Percentiles rank a stretch among this genome's conserved stretches.
Evolutionary conservation across 192 early-diverging fungal species (phyloP).

Genomic region (Umbelopsis vinacea): DNA sequence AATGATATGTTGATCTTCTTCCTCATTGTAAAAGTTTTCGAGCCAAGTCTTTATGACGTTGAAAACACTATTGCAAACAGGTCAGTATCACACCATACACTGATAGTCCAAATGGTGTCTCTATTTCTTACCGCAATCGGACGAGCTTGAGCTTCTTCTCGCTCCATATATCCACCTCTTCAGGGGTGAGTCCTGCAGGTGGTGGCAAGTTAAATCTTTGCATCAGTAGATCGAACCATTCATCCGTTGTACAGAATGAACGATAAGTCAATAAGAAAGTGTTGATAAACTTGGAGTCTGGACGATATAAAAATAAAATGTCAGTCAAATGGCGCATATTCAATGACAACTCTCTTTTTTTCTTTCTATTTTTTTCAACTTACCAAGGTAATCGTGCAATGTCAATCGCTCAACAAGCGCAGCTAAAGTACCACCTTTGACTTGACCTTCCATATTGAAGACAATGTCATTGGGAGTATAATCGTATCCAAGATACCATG

Average conservation of each 20-base stretch:
- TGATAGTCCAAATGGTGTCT: neutral
- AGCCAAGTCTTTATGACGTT: constrained; percentile 94
- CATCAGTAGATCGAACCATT: constrained; percentile 80
- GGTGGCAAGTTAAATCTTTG: constrained; percentile 74
- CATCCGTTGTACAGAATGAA: constrained; percentile 81
- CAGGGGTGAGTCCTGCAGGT: constrained; percentile 63
- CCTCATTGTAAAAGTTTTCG: constrained; percentile 82
- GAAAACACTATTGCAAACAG: constrained; percentile 59
- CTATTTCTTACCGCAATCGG: constrained; percentile 64
- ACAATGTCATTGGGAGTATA: constrained; percentile 64
- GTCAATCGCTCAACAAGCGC: constrained; percentile 83
- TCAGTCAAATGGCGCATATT: neutral
- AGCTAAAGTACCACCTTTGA: constrained; percentile 81
- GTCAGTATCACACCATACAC: neutral
- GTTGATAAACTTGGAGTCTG: constrained; percentile 79
- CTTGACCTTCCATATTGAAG: constrained; percentile 77
- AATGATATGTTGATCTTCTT: constrained; percentile 56
- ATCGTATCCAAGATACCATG: constrained; percentile 72
- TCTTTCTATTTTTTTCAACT: too few relatives aligned
- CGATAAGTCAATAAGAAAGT: constrained; percentile 93
- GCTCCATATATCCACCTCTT: constrained; percentile 78
- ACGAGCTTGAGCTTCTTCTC: constrained; percentile 88
- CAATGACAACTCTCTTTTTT: constrained; percentile 9
- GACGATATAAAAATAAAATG: neutral
- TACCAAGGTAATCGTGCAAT: constrained; percentile 70